Conservation (phyloP, 108 stramenopile genomes). For the Nitzschia inconspicua region DNA sequence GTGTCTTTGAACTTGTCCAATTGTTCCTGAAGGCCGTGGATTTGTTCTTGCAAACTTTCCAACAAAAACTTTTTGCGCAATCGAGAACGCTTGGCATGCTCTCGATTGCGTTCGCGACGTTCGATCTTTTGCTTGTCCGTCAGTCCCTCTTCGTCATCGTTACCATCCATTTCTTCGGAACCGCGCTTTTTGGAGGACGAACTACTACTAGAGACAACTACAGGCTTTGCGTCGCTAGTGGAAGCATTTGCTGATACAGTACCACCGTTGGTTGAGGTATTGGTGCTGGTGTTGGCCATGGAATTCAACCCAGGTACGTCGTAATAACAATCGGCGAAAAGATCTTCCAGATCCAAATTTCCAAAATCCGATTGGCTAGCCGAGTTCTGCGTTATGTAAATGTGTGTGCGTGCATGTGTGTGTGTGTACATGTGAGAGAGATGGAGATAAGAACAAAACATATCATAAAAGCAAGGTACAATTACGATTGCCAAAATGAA, state of each 20-base stretch:
- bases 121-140: conserved; percentile 85
- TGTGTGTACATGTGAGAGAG: too few relatives aligned
- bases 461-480: too few relatives aligned
- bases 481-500: too few relatives aligned
- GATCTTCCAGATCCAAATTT: conserved; percentile 74
- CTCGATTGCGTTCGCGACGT: conserved; percentile 83
- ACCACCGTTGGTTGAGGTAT: background rate
- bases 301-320: conserved; percentile 53
- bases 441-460: too few relatives aligned
- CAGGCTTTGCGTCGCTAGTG: background rate
- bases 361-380: too few relatives aligned
- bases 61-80: conserved; percentile 97
- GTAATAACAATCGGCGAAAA: conserved; percentile 86
- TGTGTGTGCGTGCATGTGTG: too few relatives aligned
- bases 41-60: conserved; percentile 93
- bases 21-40: conserved; percentile 85
- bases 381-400: too few relatives aligned
- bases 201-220: too few relatives aligned
- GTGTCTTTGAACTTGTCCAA: conserved; percentile 66
- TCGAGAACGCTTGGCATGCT: conserved; percentile 95
- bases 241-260: conserved; percentile 6
- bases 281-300: conserved; percentile 18
- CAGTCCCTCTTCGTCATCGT: conserved; percentile 19
- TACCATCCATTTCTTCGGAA: conserved; percentile 33
- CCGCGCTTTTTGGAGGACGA: conserved; percentile 27